phyloP scores from a whole-genome alignment of 495 filamentous ascomycete species.

The Annulohypoxylon moriforme region DNA sequence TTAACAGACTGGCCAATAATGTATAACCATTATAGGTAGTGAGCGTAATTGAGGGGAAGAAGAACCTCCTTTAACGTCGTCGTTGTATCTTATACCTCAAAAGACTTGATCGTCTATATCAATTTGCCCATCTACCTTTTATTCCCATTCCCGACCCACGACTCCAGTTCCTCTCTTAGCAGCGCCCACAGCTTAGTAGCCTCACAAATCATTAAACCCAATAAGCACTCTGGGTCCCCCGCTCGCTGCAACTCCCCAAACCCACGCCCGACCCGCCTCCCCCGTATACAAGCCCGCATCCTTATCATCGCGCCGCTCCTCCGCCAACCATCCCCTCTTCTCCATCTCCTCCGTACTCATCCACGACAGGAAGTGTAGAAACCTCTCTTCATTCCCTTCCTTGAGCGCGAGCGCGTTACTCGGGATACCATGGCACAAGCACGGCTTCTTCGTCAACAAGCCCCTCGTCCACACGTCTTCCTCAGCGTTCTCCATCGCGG shows the following conservation, averaged over 20 bases:
- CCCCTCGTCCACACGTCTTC: constrained; percentile 63
- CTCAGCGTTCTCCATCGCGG: constrained; percentile 57
- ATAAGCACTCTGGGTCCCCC: constrained; percentile 19
- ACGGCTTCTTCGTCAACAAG: constrained; percentile 70
- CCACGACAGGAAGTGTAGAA: constrained; percentile 37
- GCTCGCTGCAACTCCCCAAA: constrained; percentile 34
- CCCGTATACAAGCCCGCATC: constrained; percentile 37
- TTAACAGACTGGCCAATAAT: too few species aligned
- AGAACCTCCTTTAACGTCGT: too few species aligned
- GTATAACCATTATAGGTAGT: too few species aligned
- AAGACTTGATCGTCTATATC: too few species aligned
- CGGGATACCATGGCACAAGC: constrained; percentile 72
- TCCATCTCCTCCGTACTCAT: constrained; percentile 35
- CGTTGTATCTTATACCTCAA: neutral
- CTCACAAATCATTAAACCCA: constrained; percentile 44
- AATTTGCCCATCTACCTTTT: too few species aligned
- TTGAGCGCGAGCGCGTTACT: constrained; percentile 65
- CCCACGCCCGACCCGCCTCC: constrained; percentile 42
- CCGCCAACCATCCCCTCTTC: constrained; percentile 1
- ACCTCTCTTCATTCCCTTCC: constrained; percentile 8
- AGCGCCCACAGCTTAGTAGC: neutral
- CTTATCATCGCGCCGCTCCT: constrained; percentile 5
- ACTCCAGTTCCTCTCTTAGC: neutral
- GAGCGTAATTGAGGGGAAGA: too few species aligned
- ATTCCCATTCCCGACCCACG: too few species aligned